A percentile compares a stretch with the other conserved stretches of the same genome.
These are phyloP conservation scores for barrel medic (Medicago truncatula) DNA, from an alignment of 306 rosid species.

Conservation along the genomic window MtrunA17r5.0-ANR NC_053045.1:28744501-28745000, in stretches of 20 bases:
- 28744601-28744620: conserved; percentile 38
- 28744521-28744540: conserved; percentile 90
- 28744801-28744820: too few species aligned
- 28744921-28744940: too few species aligned
- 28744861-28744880: background rate
- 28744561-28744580: conserved; percentile 83
- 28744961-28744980: too few species aligned
- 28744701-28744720: conserved; percentile 1
- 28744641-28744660: background rate
- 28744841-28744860: conserved; percentile 27
- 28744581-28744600: conserved; percentile 87
- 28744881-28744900: too few species aligned
- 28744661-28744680: background rate
- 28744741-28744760: background rate
- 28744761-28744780: too few species aligned
- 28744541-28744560: conserved; percentile 85
- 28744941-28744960: too few species aligned
- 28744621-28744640: conserved; percentile 14
- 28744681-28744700: background rate
- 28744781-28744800: too few species aligned
- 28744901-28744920: too few species aligned
- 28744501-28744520: conserved; percentile 90
- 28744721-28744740: conserved; percentile 26
- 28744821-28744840: too few species aligned
- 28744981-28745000: too few species aligned